A percentile compares a stretch with the other conserved stretches of the same genome.
phyloP scores from a whole-genome alignment of 352 stramenopile species.

The Globisporangium orthogonon region DNA sequence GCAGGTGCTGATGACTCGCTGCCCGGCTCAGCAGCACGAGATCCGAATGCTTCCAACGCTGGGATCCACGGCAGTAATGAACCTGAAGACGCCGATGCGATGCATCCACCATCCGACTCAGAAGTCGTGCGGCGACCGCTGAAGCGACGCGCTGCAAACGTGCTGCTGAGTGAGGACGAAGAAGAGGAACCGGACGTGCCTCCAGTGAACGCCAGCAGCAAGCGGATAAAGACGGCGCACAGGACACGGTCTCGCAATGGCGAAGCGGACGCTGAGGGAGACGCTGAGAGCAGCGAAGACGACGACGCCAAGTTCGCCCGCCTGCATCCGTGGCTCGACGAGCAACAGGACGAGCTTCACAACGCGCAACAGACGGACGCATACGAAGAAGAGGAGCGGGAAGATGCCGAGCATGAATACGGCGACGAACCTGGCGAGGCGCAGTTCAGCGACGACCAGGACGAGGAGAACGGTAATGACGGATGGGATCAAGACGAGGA shows the following conservation, averaged over 20 bases:
- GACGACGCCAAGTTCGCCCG: conserved; percentile 13
- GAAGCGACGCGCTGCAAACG: neutral
- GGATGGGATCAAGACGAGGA: neutral
- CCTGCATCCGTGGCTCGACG: conserved; percentile 14
- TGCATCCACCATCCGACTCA: neutral
- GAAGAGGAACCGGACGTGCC: neutral
- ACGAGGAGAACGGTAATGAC: conserved; percentile 10
- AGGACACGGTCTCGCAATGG: conserved; percentile 9
- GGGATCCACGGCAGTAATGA: neutral
- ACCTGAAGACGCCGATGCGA: neutral
- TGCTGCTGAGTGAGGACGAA: conserved; percentile 9
- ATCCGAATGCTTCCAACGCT: neutral
- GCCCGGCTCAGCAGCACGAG: neutral
- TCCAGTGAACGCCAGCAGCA: neutral
- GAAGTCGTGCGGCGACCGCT: neutral
- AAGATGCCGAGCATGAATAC: neutral
- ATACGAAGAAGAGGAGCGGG: conserved; percentile 14
- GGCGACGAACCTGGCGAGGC: conserved; percentile 1
- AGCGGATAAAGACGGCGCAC: neutral
- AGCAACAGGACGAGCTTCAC: conserved; percentile 19
- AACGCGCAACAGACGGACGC: conserved; percentile 13
- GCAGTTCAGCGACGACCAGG: conserved; percentile 2
- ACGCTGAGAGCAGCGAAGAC: conserved; percentile 1
- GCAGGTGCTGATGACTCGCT: neutral
- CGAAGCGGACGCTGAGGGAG: conserved; percentile 19